phyloP scores from a whole-genome alignment of 1,284 basidiomycete species.

The Naganishia cerealis region DNA sequence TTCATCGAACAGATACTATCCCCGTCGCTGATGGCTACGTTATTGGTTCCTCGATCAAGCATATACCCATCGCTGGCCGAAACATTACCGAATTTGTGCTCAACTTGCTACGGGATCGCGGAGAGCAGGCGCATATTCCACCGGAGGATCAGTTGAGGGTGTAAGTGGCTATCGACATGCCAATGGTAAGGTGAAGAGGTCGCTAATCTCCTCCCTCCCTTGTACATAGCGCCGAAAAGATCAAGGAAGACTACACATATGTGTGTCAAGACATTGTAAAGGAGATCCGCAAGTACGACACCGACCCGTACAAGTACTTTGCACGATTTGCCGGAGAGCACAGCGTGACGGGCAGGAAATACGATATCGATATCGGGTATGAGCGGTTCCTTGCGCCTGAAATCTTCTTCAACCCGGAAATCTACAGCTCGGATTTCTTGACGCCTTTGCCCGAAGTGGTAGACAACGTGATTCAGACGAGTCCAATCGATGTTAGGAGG shows the following conservation, averaged over 20 bases:
- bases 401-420: conserved; percentile 99
- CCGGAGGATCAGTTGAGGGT: conserved; percentile 94
- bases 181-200: background rate
- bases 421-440: conserved; percentile 95
- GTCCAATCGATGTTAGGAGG: conserved; percentile 90
- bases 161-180: conserved; percentile 36
- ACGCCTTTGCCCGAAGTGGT: conserved; percentile 96
- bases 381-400: conserved; percentile 98
- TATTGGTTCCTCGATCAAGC: conserved; percentile 98
- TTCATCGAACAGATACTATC: conserved; percentile 49
- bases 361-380: conserved; percentile 89
- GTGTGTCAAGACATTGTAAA: conserved; percentile 99
- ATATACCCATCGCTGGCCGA: conserved; percentile 95
- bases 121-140: conserved; percentile 83
- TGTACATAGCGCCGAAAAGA: conserved; percentile 69
- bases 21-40: conserved; percentile 87
- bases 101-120: conserved; percentile 91
- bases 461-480: conserved; percentile 91
- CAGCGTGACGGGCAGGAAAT: conserved; percentile 88
- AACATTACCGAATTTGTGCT: conserved; percentile 98
- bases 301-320: conserved; percentile 94
- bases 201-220: background rate
- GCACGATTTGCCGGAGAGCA: conserved; percentile 91
- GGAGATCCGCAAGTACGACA: conserved; percentile 97
- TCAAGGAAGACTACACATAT: conserved; percentile 98